Evolutionary conservation across 225 moss, liverwort and hornwort species (phyloP).

Genomic region (Antitrichia curtipendula): DNA sequence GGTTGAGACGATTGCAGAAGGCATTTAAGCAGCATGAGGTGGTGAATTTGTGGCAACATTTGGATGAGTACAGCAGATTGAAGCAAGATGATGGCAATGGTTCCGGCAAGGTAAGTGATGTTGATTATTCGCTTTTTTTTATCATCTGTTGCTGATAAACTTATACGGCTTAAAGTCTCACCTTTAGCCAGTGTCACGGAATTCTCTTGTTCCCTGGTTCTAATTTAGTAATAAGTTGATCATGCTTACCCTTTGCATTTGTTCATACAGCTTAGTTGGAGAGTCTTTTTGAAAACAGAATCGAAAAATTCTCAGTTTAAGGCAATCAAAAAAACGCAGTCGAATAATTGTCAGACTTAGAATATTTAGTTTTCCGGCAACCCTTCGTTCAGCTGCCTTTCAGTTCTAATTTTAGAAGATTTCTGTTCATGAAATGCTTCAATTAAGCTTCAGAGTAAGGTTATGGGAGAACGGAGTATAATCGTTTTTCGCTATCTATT

Average conservation of each 20-base stretch:
- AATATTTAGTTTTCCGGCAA: not conserved
- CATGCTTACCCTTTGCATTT: not conserved
- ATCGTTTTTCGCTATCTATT: not conserved
- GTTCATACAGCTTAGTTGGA: not conserved
- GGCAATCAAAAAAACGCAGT: not conserved
- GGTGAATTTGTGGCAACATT: constrained; percentile 56
- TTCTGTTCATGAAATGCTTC: not conserved
- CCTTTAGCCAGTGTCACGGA: not conserved
- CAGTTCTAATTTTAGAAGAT: not conserved
- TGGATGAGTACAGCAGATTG: constrained; percentile 63
- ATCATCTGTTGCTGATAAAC: not conserved
- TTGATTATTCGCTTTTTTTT: not conserved
- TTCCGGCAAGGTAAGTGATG: constrained; percentile 42
- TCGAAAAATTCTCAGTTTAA: not conserved
- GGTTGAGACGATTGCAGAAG: constrained; percentile 42
- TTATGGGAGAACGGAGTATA: not conserved
- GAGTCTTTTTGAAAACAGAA: not conserved
- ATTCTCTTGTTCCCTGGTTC: not conserved
- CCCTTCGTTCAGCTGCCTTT: not conserved
- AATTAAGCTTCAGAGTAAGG: not conserved
- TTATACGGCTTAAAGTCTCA: not conserved
- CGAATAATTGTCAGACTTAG: not conserved
- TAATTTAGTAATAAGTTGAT: not conserved
- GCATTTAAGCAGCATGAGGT: constrained; percentile 73
- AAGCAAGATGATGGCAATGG: constrained; percentile 30